Percentiles rank a stretch among this genome's conserved stretches.
Conservation (phyloP, 2,329 filamentous ascomycete species). For the Emydomyces testavorans region DNA sequence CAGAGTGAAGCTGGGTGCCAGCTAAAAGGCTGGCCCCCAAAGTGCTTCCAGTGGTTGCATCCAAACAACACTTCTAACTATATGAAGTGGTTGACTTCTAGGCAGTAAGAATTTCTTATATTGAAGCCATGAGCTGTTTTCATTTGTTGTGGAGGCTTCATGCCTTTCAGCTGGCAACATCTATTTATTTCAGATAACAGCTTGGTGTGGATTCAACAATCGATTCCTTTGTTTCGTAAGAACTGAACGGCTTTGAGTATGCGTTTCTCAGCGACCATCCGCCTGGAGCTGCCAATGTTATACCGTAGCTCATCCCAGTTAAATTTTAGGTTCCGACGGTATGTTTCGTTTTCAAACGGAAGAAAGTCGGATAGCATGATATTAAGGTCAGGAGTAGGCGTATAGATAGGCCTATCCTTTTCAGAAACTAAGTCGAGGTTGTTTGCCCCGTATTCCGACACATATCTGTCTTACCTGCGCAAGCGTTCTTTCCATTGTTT, state of each 20-base stretch:
- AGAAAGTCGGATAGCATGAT: neutral
- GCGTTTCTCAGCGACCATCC: neutral
- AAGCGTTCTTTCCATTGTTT: neutral
- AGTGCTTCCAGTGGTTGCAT: no score
- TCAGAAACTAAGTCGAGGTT: neutral
- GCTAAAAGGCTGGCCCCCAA: no score
- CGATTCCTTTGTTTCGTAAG: neutral
- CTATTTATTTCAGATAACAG: no score
- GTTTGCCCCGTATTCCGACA: no score
- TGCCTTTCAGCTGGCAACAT: no score
- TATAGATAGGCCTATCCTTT: neutral
- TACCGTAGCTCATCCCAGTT: slow-evolving; percentile 3
- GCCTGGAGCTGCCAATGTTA: neutral
- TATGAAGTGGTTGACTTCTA: no score
- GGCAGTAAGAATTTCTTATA: no score
- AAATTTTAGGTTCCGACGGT: neutral
- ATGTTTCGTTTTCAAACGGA: neutral
- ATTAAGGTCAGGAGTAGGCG: neutral
- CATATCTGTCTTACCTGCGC: neutral
- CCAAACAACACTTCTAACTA: no score
- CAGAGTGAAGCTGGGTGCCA: no score
- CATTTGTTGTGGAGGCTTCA: no score
- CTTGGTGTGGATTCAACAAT: no score
- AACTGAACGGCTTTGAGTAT: neutral
- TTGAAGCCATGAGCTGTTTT: no score